phyloP scores from a whole-genome alignment of 768 basidiomycete species.

The Fomitopsis serialis region DNA sequence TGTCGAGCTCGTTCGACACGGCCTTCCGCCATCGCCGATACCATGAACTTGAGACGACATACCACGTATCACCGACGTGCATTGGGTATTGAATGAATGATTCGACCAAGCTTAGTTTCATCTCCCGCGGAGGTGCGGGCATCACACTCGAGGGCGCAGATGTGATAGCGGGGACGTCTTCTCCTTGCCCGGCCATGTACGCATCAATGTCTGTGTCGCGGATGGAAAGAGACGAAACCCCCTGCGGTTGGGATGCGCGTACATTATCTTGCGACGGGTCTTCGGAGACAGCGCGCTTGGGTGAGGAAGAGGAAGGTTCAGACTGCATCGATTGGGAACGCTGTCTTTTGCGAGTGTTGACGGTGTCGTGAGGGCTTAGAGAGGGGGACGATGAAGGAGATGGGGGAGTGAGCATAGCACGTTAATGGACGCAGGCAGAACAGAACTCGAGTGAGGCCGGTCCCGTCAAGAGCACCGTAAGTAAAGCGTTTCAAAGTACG shows the following conservation, averaged over 20 bases:
- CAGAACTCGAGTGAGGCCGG: neutral
- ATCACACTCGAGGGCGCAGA: constrained; percentile 14
- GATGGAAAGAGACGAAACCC: constrained; percentile 19
- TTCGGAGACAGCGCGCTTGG: constrained; percentile 78
- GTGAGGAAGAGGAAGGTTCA: constrained; percentile 61
- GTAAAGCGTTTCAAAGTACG: neutral
- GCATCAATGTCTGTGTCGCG: constrained; percentile 51
- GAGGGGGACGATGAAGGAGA: constrained; percentile 35
- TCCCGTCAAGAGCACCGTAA: neutral
- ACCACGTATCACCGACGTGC: constrained; percentile 72
- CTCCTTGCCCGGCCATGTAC: constrained; percentile 31
- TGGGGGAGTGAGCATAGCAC: constrained; percentile 43
- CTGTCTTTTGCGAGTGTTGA: constrained; percentile 56
- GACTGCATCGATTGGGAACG: constrained; percentile 76
- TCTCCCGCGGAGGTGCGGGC: constrained; percentile 22
- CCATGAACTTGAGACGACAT: constrained; percentile 67
- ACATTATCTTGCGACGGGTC: constrained; percentile 39
- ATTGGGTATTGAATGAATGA: constrained; percentile 42
- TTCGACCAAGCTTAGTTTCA: constrained; percentile 50
- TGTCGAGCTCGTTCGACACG: constrained; percentile 62
- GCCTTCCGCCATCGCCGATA: constrained; percentile 72
- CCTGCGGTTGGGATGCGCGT: constrained; percentile 25
- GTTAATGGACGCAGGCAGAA: constrained; percentile 1
- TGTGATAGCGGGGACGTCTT: constrained; percentile 9
- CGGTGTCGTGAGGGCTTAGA: constrained; percentile 24